phyloP scores from a whole-genome alignment of 2,329 filamentous ascomycete genomes.

The Aureobasidium lini region DNA sequence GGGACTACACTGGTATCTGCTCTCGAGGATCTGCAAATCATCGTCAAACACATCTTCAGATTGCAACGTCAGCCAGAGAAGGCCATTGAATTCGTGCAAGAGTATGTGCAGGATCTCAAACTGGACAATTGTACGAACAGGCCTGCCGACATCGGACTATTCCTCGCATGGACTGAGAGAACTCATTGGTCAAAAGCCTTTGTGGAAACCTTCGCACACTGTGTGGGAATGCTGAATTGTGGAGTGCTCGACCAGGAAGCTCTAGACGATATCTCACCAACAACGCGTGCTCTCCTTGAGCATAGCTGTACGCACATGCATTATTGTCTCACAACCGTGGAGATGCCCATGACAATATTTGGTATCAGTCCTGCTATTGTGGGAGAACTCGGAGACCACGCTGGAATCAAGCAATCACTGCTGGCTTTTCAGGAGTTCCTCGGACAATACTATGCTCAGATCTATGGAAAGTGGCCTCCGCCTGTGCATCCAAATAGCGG shows the following conservation, averaged over 20 bases:
- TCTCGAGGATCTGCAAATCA: slow-evolving; percentile 53
- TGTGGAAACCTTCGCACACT: slow-evolving; percentile 60
- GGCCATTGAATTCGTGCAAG: neutral
- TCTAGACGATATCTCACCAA: neutral
- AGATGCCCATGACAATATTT: slow-evolving; percentile 49
- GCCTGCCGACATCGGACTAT: slow-evolving; percentile 50
- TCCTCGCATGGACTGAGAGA: slow-evolving; percentile 61
- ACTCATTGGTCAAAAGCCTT: slow-evolving; percentile 59
- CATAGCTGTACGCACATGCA: slow-evolving; percentile 57
- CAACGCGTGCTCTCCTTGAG: slow-evolving; percentile 38
- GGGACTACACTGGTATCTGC: slow-evolving; percentile 58
- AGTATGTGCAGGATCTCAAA: slow-evolving; percentile 25
- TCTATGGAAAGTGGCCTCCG: slow-evolving; percentile 55
- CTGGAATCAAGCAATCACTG: slow-evolving; percentile 46
- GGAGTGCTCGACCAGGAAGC: slow-evolving; percentile 1
- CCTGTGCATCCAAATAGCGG: slow-evolving; percentile 9
- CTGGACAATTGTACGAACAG: slow-evolving; percentile 60
- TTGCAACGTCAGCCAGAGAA: slow-evolving; percentile 31
- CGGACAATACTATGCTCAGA: slow-evolving; percentile 47
- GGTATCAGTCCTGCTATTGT: slow-evolving; percentile 48
- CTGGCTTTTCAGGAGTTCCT: slow-evolving; percentile 57
- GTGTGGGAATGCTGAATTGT: slow-evolving; percentile 49
- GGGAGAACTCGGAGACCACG: slow-evolving; percentile 27
- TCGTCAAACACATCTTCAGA: slow-evolving; percentile 50
- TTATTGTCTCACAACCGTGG: slow-evolving; percentile 55